Evolutionary conservation across 2,329 filamentous ascomycete species (phyloP), one percentile per base, ranked within the genome.

Genomic region (Cladobotryum mycophilum): DNA sequence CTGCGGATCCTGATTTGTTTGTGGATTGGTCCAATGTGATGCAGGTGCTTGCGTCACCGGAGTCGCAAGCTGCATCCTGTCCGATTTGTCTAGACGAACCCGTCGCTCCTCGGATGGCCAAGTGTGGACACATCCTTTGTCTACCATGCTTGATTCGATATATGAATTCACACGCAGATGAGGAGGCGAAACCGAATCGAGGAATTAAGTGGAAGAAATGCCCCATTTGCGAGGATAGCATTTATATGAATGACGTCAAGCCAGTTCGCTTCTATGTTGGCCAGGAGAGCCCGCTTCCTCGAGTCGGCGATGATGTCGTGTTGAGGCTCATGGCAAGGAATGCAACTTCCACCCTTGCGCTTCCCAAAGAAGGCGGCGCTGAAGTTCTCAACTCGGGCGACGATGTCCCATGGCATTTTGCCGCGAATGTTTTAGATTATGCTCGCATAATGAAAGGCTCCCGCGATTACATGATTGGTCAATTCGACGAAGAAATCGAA

Each of bases 91-190:
- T 99, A 25, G 95, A 88, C 2, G 88, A 88, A 49, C 93, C 93
- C 1, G 89, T 95, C 15, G 93, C 93, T 7, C 91, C 93, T 33
- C 84, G 93, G 50, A 99, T 99, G 92, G 91, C 93, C 40, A 92
- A 86, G 64, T 99, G 93, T 63, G 93, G 93, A 1, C 93, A 99
- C 65, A 96, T 99, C 12, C 97, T 96, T 67, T 99, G 93, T 65
- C 74, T 97, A 34, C 85, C 93, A 5, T 99, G 93, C 65, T 71
- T 97, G 54, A 89, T 97, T 56, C 86, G 93, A 45, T 99, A 95
- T 66, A 96, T 99, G 89, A 88, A 95, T 60, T 88, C 90, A 7
- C 82, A 80, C 12, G 81, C 84, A 3, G 81, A 79, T 20, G 85
- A 87, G 51, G 85, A 88, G n/a, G 70, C 71, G 8, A 78, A 76